Conservation (phyloP, 2,329 filamentous ascomycete species). For the Neofusicoccum parvum region DNA sequence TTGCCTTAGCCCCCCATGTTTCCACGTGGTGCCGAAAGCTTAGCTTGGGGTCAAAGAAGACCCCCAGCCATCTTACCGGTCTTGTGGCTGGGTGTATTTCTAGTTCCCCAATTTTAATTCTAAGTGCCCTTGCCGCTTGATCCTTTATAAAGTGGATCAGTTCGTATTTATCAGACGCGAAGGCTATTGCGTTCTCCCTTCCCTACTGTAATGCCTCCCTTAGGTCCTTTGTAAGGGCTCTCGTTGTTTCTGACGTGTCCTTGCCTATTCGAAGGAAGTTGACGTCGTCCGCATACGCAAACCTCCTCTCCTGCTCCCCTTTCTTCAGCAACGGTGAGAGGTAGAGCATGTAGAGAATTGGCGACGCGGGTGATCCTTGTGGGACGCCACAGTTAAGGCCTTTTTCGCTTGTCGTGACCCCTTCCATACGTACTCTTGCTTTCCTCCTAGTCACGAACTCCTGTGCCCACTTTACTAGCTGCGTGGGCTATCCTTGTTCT, state of each 20-base stretch:
- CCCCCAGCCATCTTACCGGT: background rate
- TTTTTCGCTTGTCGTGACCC: background rate
- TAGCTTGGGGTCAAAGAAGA: background rate
- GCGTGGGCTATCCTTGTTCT: background rate
- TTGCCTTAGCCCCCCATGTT: background rate
- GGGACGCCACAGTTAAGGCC: background rate
- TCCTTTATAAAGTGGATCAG: background rate
- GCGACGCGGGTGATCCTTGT: background rate
- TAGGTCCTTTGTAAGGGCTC: background rate
- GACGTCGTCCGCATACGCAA: background rate
- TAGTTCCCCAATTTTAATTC: background rate
- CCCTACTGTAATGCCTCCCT: background rate
- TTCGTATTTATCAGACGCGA: background rate
- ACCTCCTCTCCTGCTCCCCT: background rate
- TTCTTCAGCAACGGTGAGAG: background rate
- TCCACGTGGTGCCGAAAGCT: background rate
- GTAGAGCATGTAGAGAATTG: slow-evolving; percentile 7
- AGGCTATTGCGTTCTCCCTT: background rate
- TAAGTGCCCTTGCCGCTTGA: background rate
- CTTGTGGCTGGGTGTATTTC: background rate
- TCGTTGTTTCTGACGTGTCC: background rate
- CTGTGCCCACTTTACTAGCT: background rate
- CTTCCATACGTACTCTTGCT: background rate
- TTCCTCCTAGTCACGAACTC: background rate
- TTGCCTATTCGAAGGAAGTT: background rate